Conservation (phyloP, 108 stramenopile species). For the Discostella stelligeroides region DNA sequence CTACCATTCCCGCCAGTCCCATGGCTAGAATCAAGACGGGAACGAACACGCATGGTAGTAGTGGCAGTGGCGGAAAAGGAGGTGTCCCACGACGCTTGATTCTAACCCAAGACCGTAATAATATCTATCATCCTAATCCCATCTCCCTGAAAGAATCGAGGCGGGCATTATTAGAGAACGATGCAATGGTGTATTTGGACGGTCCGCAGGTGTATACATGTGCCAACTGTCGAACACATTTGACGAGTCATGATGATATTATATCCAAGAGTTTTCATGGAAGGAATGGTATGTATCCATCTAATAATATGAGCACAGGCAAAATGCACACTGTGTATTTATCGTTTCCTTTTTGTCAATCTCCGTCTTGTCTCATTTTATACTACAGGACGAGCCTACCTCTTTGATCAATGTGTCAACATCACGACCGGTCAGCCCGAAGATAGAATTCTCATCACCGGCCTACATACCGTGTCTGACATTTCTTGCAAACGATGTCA, state of each 20-base stretch:
- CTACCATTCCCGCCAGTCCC: too few relatives aligned
- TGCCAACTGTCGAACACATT: slow-evolving; percentile 86
- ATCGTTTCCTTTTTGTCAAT: not conserved
- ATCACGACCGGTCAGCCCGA: slow-evolving; percentile 75
- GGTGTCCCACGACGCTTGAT: too few relatives aligned
- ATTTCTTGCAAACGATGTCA: slow-evolving; percentile 91
- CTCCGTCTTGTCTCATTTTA: not conserved
- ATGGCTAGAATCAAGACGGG: too few relatives aligned
- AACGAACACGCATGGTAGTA: too few relatives aligned
- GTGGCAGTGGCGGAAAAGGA: too few relatives aligned
- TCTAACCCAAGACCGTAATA: too few relatives aligned
- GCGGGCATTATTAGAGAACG: slow-evolving; percentile 69
- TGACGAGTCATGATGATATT: slow-evolving; percentile 92
- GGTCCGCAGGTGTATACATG: slow-evolving; percentile 90
- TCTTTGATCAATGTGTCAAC: slow-evolving; percentile 91
- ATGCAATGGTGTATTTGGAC: slow-evolving; percentile 88
- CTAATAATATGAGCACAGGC: too few relatives aligned
- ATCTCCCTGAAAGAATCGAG: too few relatives aligned
- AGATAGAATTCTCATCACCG: slow-evolving; percentile 89
- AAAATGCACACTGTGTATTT: too few relatives aligned
- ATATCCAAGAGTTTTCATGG: slow-evolving; percentile 96
- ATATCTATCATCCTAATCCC: too few relatives aligned
- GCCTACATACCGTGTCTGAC: slow-evolving; percentile 93
- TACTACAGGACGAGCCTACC: slow-evolving; percentile 76
- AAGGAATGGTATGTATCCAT: slow-evolving; percentile 87